Evolutionary conservation across 257 asterid species (phyloP), one percentile per base, ranked within the genome.

Genomic region (Gynochthodes officinalis): DNA sequence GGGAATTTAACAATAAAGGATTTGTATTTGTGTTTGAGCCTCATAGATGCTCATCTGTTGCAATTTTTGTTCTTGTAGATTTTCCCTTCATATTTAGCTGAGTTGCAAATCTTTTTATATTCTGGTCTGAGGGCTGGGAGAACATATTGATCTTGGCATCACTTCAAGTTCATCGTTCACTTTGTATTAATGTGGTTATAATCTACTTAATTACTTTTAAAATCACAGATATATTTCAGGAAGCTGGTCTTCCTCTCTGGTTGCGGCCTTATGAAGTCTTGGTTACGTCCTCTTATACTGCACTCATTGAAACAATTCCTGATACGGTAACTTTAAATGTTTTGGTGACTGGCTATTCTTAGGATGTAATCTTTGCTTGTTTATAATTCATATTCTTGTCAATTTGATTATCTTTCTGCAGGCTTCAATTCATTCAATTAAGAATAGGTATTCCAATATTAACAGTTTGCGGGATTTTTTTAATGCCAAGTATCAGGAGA

Each of bases 181-280:
- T 68, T 46, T 21, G 25, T 57, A 49, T 0, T 30, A 9, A 21
- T 25, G 18, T 21, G 35, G 11, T 35, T 50, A 37, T 67, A 44
- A 57, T 69, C 64, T 40, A 64, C n/a, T 76, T 80, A 46, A 76
- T 75, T 66, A 69, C 73, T 75, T 74, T 54, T 73, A 77, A 64
- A 79, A 80, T 89, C 85, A 79, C 85, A 95, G 99, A 95, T 90
- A 92, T 95, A 86, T 95, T 95, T 90, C 99, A 95, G 92, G 99
- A 95, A 87, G 99, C 98, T 79, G 99, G 99, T 81, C 96, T 95
- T 65, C 98, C 98, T n/a, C 85, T 93, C 44, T 93, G 98, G 98
- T 75, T 93, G 83, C 96, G 97, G 53, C 98, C 98, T 72, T 93
- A 91, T 77, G 98, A 93, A 91, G 96, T 93, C 64, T 73, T 93